phyloP scores from a whole-genome alignment of 1,284 basidiomycete genomes.

The Ustilago curta region DNA sequence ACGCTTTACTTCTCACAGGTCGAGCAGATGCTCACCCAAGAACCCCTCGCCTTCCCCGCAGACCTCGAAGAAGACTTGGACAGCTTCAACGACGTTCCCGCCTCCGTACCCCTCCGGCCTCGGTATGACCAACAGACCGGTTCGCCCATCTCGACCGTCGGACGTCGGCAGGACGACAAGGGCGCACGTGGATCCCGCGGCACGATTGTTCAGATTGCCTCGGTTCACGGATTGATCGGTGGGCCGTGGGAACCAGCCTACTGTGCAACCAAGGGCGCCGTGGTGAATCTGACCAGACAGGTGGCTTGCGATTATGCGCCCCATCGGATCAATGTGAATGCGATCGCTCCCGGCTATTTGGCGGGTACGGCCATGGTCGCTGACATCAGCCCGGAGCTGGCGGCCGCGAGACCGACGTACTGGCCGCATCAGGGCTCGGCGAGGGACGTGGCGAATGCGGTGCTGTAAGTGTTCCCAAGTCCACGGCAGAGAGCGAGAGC shows the following conservation, averaged over 20 bases:
- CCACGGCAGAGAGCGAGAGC: no score
- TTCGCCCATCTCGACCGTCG: conserved; percentile 29
- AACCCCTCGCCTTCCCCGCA: conserved; percentile 37
- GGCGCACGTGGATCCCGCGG: conserved; percentile 48
- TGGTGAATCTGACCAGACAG: conserved; percentile 47
- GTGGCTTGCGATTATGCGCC: conserved; percentile 51
- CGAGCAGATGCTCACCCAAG: conserved; percentile 48
- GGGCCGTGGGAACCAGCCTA: conserved; percentile 49
- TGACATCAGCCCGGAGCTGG: conserved; percentile 32
- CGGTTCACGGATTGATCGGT: conserved; percentile 50
- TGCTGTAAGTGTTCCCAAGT: conserved; percentile 23
- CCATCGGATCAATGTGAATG: conserved; percentile 50
- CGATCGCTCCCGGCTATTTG: conserved; percentile 47
- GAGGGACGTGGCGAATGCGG: conserved; percentile 45
- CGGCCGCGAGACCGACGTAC: conserved; percentile 24
- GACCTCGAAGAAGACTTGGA: conserved; percentile 49
- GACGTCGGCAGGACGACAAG: conserved; percentile 28
- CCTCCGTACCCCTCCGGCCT: conserved; percentile 19
- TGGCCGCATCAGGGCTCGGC: conserved; percentile 51
- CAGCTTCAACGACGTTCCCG: conserved; percentile 24
- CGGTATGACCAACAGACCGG: conserved; percentile 19
- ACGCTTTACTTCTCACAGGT: conserved; percentile 1
- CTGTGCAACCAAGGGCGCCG: conserved; percentile 44
- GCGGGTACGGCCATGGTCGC: conserved; percentile 47
- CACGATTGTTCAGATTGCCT: conserved; percentile 48